These are phyloP conservation scores for Sarcodon aspratus DNA, from an alignment of 768 basidiomycete genomes.

Conservation along the genomic window DNA sequence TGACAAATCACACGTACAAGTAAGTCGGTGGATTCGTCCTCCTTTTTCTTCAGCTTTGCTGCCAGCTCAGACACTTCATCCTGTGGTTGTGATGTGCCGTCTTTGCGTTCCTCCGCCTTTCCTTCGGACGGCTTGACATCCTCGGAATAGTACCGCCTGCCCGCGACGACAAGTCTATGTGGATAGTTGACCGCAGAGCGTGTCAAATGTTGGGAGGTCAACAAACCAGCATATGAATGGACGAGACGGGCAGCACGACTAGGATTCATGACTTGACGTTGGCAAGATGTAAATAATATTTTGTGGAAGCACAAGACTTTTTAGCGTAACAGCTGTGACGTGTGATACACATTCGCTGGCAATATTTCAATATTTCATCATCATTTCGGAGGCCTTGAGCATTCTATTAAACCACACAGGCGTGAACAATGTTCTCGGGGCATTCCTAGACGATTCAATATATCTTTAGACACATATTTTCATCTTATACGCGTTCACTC, in stretches of 20 bases:
- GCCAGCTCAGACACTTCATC: conserved; percentile 18
- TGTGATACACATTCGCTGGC: too few relatives aligned
- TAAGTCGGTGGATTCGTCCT: conserved; percentile 72
- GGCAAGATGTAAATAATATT: not conserved
- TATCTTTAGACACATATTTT: too few relatives aligned
- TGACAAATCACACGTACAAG: conserved; percentile 39
- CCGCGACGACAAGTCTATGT: not conserved
- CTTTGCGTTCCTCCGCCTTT: conserved; percentile 5
- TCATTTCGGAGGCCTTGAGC: too few relatives aligned
- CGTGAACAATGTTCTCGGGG: too few relatives aligned
- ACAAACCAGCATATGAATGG: not conserved
- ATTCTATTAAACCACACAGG: too few relatives aligned
- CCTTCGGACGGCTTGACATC: conserved; percentile 2
- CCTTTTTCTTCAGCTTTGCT: conserved; percentile 67
- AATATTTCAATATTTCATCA: too few relatives aligned
- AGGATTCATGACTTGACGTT: not conserved
- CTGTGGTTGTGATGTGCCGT: conserved; percentile 13
- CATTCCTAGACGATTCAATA: too few relatives aligned
- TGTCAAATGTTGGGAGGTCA: not conserved
- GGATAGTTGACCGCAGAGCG: not conserved
- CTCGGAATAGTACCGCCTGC: not conserved
- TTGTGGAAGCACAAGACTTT: not conserved
- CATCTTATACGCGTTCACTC: too few relatives aligned
- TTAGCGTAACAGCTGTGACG: too few relatives aligned
- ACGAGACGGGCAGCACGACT: not conserved